phyloP scores from a whole-genome alignment of 1,284 basidiomycete species.

The Wallemia ichthyophaga region DNA sequence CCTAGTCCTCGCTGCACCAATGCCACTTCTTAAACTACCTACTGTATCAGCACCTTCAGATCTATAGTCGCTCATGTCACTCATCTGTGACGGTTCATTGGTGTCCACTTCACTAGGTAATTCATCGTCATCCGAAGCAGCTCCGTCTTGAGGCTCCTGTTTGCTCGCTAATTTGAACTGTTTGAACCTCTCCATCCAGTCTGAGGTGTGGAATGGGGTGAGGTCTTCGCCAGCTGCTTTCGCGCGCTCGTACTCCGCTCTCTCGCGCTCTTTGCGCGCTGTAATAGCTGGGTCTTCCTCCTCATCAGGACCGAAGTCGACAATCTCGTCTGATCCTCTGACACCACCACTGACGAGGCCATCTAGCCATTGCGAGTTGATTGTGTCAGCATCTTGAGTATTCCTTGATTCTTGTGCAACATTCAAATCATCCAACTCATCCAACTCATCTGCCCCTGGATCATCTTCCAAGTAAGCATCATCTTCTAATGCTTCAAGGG shows the following conservation, averaged over 20 bases:
- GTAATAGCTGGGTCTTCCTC: constrained; percentile 1
- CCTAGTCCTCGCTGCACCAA: constrained; percentile 34
- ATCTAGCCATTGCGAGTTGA: constrained; percentile 42
- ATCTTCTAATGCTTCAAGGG: constrained; percentile 79
- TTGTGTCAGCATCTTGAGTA: too few relatives aligned
- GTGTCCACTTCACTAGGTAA: constrained; percentile 12
- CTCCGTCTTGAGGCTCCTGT: constrained; percentile 18
- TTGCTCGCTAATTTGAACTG: constrained; percentile 28
- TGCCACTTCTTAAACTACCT: constrained; percentile 27
- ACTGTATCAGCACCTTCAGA: constrained; percentile 61
- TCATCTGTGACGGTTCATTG: too few relatives aligned
- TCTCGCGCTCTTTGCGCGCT: background rate
- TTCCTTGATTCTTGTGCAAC: background rate
- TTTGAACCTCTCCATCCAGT: constrained; percentile 46
- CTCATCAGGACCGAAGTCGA: constrained; percentile 8
- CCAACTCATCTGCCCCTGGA: constrained; percentile 1
- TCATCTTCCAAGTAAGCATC: constrained; percentile 42
- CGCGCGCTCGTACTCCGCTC: constrained; percentile 4
- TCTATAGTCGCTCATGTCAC: constrained; percentile 15
- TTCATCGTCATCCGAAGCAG: constrained; percentile 10
- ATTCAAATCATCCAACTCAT: constrained; percentile 28
- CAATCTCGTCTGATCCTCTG: constrained; percentile 6
- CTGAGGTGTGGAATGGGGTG: constrained; percentile 5
- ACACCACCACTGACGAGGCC: constrained; percentile 30
- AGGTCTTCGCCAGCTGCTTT: constrained; percentile 2